Conservation (phyloP, 2,329 filamentous ascomycete species). For the Chrysoporthe austroafricana region DNA sequence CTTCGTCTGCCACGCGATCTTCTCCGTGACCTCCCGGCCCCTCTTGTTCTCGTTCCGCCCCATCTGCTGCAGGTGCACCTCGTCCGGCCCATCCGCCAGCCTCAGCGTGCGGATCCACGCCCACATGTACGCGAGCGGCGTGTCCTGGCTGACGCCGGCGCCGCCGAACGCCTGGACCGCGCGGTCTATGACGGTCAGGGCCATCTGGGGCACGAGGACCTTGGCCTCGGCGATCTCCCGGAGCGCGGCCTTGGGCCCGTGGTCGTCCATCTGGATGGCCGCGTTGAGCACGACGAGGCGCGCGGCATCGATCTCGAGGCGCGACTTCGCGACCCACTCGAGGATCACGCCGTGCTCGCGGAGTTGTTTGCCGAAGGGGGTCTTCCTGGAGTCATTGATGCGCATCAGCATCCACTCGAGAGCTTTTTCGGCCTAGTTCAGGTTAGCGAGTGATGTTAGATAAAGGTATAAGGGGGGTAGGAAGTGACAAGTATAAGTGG, state of each 20-base stretch:
- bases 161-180: constrained; percentile 92
- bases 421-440: constrained; percentile 73
- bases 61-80: constrained; percentile 87
- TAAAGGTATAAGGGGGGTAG: background rate
- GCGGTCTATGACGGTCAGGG: constrained; percentile 87
- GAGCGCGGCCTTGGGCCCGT: constrained; percentile 84
- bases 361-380: constrained; percentile 86
- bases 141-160: constrained; percentile 91
- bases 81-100: constrained; percentile 92
- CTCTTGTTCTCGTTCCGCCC: constrained; percentile 79
- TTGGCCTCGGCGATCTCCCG: constrained; percentile 96
- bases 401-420: constrained; percentile 94
- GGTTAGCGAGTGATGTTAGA: background rate
- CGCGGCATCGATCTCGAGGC: constrained; percentile 91
- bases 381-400: constrained; percentile 90
- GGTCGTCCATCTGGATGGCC: constrained; percentile 89
- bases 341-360: constrained; percentile 91
- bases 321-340: constrained; percentile 89
- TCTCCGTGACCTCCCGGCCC: constrained; percentile 61
- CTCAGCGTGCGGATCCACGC: constrained; percentile 78
- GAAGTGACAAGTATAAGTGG: background rate
- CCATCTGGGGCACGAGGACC: constrained; percentile 82
- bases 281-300: constrained; percentile 91
- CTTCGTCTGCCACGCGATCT: constrained; percentile 66
- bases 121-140: constrained; percentile 85